These are phyloP conservation scores for Aurantiochytrium sp. DNA, from an alignment of 108 stramenopile species.

Conservation along the genomic window DNA sequence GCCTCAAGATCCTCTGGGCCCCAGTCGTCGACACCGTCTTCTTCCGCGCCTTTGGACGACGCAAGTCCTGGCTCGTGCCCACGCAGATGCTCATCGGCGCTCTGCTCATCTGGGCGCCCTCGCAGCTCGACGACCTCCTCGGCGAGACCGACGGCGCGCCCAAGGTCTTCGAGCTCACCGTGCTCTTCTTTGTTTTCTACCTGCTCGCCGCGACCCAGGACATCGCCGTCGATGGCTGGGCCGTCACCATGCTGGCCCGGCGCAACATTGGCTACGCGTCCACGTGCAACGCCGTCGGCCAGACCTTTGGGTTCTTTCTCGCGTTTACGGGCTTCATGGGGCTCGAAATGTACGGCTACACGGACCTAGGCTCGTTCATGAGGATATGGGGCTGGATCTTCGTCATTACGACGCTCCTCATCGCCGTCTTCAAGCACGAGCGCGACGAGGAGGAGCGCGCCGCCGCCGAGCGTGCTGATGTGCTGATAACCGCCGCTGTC, in stretches of 20 bases:
- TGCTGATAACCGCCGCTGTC: slow-evolving; percentile 61
- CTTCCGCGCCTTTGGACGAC: slow-evolving; percentile 74
- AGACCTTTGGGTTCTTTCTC: slow-evolving; percentile 91
- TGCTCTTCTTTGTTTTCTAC: slow-evolving; percentile 89
- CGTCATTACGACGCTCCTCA: slow-evolving; percentile 74
- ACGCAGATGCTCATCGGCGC: slow-evolving; percentile 83
- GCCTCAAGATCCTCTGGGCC: slow-evolving; percentile 94
- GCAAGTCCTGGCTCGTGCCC: slow-evolving; percentile 96
- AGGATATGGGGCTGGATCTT: slow-evolving; percentile 86
- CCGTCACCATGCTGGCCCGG: slow-evolving; percentile 91
- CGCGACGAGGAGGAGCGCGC: slow-evolving; percentile 43
- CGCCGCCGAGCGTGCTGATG: slow-evolving; percentile 71
- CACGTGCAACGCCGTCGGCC: slow-evolving; percentile 90
- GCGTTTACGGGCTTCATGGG: slow-evolving; percentile 93
- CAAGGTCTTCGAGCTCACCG: slow-evolving; percentile 74
- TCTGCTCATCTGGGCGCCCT: slow-evolving; percentile 47
- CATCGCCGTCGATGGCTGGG: slow-evolving; percentile 99
- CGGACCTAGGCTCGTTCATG: slow-evolving; percentile 83
- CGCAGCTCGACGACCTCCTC: slow-evolving; percentile 44
- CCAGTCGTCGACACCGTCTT: slow-evolving; percentile 95
- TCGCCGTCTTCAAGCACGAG: slow-evolving; percentile 85
- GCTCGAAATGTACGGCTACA: slow-evolving; percentile 80
- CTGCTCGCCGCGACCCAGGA: slow-evolving; percentile 99
- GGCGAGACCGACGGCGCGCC: slow-evolving; percentile 41
- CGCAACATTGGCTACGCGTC: slow-evolving; percentile 89